Evolutionary conservation across 2,329 filamentous ascomycete species (phyloP), one percentile per base, ranked within the genome.

Genomic region (Xylariaceae sp.): DNA sequence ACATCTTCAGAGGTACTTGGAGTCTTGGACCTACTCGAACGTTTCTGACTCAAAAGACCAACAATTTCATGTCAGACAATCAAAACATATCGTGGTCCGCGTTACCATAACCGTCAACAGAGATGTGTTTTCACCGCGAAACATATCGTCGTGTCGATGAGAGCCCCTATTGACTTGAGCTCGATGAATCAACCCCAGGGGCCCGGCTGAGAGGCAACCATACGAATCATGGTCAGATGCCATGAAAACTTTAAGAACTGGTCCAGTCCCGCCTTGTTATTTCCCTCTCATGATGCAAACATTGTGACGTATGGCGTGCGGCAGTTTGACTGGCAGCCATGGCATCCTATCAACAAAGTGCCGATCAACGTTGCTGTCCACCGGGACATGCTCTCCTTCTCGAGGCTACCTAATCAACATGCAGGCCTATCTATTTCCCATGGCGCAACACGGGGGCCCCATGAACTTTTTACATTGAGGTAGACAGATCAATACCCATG

Each of bases 231-330:
- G 23, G 23, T 5, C 23, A 30, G 23, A 30, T 30, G 23, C 23
- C 23, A 30, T 30, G 23, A 18, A 37, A 39, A 9, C 23, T 17
- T 53, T 50, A 56, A 53, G 34, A 30, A 51, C 13, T 10, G 45
- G 4, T 48, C 45, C 54, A 44, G 15, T 13, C 13, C 51, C 39
- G 51, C 39, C 44, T 51, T 34, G 15, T 37, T n/a, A 13, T 57
- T n/a, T 13, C 53, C 34, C 48, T 51, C 53, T 18, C 51, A 55
- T 62, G 58, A 62, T 62, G 60, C 62, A 62, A 62, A 53, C 53
- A 57, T 64, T 54, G 52, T 62, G 62, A 57, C 57, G 60, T 64
- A 64, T 64, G 57, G 60, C 60, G 62, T 60, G 62, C 60, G 62
- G 59, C 53, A 58, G 51, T 53, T 56, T 47, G 44, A 42, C 37